phyloP scores from a whole-genome alignment of 2,329 filamentous ascomycete genomes.

The Aspergillus sp. region DNA sequence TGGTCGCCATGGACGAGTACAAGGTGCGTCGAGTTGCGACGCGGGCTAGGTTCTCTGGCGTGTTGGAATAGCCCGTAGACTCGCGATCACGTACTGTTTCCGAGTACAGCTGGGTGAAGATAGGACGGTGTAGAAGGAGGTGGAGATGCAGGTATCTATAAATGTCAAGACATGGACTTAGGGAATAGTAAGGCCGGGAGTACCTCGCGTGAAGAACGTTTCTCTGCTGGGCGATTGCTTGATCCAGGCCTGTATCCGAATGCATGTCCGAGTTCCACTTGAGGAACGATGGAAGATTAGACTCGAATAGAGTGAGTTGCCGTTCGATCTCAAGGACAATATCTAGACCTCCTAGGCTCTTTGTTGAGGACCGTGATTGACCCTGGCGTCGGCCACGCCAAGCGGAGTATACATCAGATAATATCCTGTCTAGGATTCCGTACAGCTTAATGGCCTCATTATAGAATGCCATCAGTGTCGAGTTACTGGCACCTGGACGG shows the following conservation, averaged over 20 bases:
- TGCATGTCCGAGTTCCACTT: conserved; percentile 20
- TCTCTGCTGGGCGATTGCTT: conserved; percentile 20
- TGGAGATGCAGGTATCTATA: conserved; percentile 33
- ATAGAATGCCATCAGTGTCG: conserved; percentile 28
- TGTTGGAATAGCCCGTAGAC: too few species aligned
- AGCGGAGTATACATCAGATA: conserved; percentile 35
- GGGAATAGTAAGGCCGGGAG: too few species aligned
- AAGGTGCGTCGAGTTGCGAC: conserved; percentile 3
- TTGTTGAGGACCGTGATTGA: background rate
- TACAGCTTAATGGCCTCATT: conserved; percentile 28
- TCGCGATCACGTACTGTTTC: conserved; percentile 8
- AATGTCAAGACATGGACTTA: background rate
- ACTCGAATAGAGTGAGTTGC: conserved; percentile 25
- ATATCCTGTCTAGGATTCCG: conserved; percentile 33
- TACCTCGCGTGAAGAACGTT: conserved; percentile 33
- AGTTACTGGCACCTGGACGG: conserved; percentile 2
- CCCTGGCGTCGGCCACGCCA: conserved; percentile 21
- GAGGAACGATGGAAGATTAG: conserved; percentile 23
- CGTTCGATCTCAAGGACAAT: conserved; percentile 30
- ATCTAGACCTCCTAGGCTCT: conserved; percentile 18
- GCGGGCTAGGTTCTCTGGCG: background rate
- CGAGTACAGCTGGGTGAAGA: conserved; percentile 35
- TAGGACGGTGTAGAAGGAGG: conserved; percentile 35
- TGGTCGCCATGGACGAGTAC: conserved; percentile 26
- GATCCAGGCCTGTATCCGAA: background rate